Conservation (phyloP, 140 eudicot species). For the Flaveria floridana region DNA sequence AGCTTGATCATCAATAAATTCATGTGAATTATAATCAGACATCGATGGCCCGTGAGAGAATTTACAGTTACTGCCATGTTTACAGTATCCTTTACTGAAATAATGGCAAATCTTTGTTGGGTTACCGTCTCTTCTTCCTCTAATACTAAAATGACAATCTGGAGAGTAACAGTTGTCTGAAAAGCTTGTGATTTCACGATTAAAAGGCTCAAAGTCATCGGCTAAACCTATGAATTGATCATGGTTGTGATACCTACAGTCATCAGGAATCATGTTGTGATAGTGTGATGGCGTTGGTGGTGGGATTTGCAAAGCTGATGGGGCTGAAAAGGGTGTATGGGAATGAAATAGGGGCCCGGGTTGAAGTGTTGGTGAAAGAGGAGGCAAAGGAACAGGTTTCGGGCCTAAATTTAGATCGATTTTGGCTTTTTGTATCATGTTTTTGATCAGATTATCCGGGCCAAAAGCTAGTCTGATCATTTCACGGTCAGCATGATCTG, state of each 20-base stretch:
- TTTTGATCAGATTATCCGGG: conserved; percentile 49
- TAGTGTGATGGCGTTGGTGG: conserved; percentile 27
- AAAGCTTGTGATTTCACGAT: conserved; percentile 1
- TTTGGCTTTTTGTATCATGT: conserved; percentile 49
- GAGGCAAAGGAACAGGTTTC: conserved; percentile 42
- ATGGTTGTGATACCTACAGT: conserved; percentile 30
- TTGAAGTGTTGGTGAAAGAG: conserved; percentile 50
- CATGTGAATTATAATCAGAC: conserved; percentile 38
- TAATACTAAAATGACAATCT: conserved; percentile 29
- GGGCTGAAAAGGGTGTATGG: conserved; percentile 30
- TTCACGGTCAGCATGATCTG: conserved; percentile 46
- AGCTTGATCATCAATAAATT: conserved; percentile 43
- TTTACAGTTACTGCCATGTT: conserved; percentile 68
- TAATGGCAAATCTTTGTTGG: conserved; percentile 63
- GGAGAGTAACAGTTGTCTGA: conserved; percentile 37
- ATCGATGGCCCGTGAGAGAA: conserved; percentile 46
- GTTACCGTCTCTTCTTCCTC: conserved; percentile 37
- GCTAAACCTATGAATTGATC: conserved; percentile 35
- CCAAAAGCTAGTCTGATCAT: conserved; percentile 62
- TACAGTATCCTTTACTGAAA: conserved; percentile 68
- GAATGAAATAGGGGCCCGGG: conserved; percentile 32
- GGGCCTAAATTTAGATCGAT: conserved; percentile 34
- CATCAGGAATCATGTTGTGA: conserved; percentile 35
- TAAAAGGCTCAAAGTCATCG: conserved; percentile 32
- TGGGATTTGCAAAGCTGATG: conserved; percentile 32